A percentile compares a stretch with the other conserved stretches of the same genome.
These are phyloP conservation scores for Pyrenochaeta sp. DNA, from an alignment of 2,329 filamentous ascomycete genomes.

Conservation along the genomic window DNA sequence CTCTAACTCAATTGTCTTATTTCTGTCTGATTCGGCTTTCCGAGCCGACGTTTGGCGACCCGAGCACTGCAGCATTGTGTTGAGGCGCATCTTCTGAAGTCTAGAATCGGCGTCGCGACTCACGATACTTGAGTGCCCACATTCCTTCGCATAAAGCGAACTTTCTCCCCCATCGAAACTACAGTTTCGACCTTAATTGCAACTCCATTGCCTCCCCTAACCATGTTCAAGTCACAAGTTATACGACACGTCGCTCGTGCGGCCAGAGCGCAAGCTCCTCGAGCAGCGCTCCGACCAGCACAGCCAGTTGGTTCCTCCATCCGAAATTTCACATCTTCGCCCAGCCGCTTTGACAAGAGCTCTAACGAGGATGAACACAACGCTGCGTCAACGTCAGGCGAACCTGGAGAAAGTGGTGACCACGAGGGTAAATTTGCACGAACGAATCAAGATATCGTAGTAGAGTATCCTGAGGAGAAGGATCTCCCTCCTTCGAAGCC, in stretches of 20 bases:
- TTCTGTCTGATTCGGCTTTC: conserved; percentile 1
- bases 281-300: conserved; percentile 27
- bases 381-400: conserved; percentile 46
- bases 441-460: conserved; percentile 79
- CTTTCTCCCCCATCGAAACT: conserved; percentile 1
- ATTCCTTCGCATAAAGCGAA: conserved; percentile 14
- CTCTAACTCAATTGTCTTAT: conserved; percentile 8
- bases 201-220: conserved; percentile 11
- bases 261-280: conserved; percentile 37
- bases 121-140: conserved; percentile 21
- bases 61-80: conserved; percentile 11
- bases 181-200: conserved; percentile 4
- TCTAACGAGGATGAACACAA: conserved; percentile 34
- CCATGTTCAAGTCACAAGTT: conserved; percentile 47
- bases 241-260: conserved; percentile 42
- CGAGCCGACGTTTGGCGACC: conserved; percentile 17
- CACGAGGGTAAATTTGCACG: conserved; percentile 77
- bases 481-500: conserved; percentile 76
- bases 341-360: conserved; percentile 38
- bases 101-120: conserved; percentile 9
- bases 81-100: conserved; percentile 9
- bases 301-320: conserved; percentile 28
- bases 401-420: conserved; percentile 52
- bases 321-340: conserved; percentile 40
- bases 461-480: conserved; percentile 79